These are phyloP conservation scores for Primulina tabacum DNA, from an alignment of 257 asterid species.

Conservation along the genomic window DNA sequence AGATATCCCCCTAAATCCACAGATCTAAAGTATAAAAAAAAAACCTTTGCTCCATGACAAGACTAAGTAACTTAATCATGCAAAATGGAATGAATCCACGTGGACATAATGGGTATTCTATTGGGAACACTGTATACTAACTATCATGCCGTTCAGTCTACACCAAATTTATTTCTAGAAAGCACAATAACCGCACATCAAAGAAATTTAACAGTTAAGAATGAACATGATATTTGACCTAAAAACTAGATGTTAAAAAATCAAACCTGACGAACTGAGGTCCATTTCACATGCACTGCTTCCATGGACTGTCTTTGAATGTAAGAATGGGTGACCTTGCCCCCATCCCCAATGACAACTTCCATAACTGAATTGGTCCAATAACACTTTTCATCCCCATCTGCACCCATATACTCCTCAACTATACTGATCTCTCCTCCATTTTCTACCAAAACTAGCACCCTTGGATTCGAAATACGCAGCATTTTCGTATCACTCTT, in stretches of 20 bases:
- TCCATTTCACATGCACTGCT: slow-evolving; percentile 92
- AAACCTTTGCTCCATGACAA: not conserved
- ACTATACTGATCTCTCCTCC: slow-evolving; percentile 75
- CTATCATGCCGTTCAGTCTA: not conserved
- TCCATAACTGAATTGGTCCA: slow-evolving; percentile 88
- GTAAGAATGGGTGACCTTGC: slow-evolving; percentile 75
- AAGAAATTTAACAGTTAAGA: slow-evolving; percentile 2
- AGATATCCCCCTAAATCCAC: not conserved
- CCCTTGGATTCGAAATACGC: slow-evolving; percentile 86
- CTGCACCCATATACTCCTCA: slow-evolving; percentile 68
- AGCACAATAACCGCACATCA: not conserved
- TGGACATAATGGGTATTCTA: not conserved
- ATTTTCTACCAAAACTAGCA: slow-evolving; percentile 79
- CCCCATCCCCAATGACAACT: slow-evolving; percentile 64
- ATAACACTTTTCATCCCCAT: slow-evolving; percentile 48
- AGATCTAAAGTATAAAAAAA: not conserved
- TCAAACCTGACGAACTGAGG: slow-evolving; percentile 74
- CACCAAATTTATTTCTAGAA: not conserved
- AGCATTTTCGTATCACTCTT: slow-evolving; percentile 54
- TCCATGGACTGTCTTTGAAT: slow-evolving; percentile 67
- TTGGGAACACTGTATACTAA: not conserved
- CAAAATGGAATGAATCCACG: not conserved
- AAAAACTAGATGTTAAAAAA: slow-evolving; percentile 15
- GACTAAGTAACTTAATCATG: slow-evolving; percentile 1
- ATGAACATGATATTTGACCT: slow-evolving; percentile 3